Base-by-base conservation (phyloP, 768 basidiomycete genomes). In the Paxillus ammoniavirescens region DNA sequence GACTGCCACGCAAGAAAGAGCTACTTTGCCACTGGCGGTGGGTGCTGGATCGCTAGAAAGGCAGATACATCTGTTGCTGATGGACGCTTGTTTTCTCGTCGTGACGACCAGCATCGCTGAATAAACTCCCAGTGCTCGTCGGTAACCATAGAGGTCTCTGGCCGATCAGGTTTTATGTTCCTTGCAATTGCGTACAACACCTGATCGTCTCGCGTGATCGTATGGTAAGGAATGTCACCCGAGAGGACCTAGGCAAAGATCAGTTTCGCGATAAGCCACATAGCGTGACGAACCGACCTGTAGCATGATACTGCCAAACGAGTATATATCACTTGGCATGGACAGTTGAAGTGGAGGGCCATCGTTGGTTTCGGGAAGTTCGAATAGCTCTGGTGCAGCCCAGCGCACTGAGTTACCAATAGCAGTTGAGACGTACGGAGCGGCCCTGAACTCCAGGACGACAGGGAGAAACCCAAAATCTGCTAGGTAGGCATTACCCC, bases 381-480 rank as follows among this genome's bases (percentile, higher is more conserved):
- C 62, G 53, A 75, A 79, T 0, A 81, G 52, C 14, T 73, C 63
- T 0, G 77, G 67, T 52, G 78, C 80, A 5, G 74, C 75, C 78
- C 80, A 80, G 1, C 78, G 72, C 35, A 79, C 67, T 21, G 75
- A 76, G 7, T 78, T 78, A 14, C 74, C 73, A 30, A 79, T 62
- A 14, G 65, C 64, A 8, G 67, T 67, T 1, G 66, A 64, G 54
- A 63, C 42, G 49, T 67, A 70, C 5, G 60, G 57, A 14, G 56
- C 60, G 10, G 54, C 57, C 18, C 53, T 56, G 4, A 58, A 54
- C 21, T 69, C 69, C 49, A 54, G 61, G 28, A 66, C 54, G 23
- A 73, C 59, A 15, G 56, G 58, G 10, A 70, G 69, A 15, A 76
- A 62, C 6, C 74, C 74, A 21, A 73, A 74, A 58, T 74, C 75